Percentiles rank a stretch among this genome's conserved stretches.
Conservation (phyloP, 371 early-diverging fungal species). For the Gilbertella persicaria region DNA sequence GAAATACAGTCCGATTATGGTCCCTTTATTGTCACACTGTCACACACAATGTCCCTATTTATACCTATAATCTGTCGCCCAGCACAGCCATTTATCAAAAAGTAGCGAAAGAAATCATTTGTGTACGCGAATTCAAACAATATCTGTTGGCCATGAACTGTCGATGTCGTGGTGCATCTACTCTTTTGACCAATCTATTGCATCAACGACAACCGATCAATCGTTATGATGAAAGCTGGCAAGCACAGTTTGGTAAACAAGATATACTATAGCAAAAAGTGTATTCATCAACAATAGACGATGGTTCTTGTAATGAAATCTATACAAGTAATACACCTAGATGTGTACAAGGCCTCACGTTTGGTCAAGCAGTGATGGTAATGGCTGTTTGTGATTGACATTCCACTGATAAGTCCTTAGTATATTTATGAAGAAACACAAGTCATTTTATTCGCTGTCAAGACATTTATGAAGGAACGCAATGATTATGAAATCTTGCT, state of each 20-base stretch:
- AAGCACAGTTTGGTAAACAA: constrained; percentile 71
- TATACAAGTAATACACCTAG: constrained; percentile 55
- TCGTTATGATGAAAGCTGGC: constrained; percentile 69
- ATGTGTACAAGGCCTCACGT: constrained; percentile 59
- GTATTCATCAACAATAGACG: constrained; percentile 30
- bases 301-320: constrained; percentile 74
- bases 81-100: constrained; percentile 70
- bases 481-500: constrained; percentile 49
- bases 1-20: constrained; percentile 68
- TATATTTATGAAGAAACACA: constrained; percentile 72
- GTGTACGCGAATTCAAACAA: constrained; percentile 74
- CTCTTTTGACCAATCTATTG: constrained; percentile 69
- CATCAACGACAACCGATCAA: constrained; percentile 61
- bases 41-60: constrained; percentile 58
- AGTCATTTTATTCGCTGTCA: constrained; percentile 67
- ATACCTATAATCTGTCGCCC: constrained; percentile 70
- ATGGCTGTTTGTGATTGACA: too few species aligned
- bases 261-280: too few species aligned
- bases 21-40: constrained; percentile 58
- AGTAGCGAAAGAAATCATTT: constrained; percentile 66
- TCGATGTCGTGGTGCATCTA: constrained; percentile 67
- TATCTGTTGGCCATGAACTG: constrained; percentile 69
- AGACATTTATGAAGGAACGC: constrained; percentile 24
- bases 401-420: too few species aligned
- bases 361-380: constrained; percentile 62